phyloP scores from a whole-genome alignment of 257 asterid species.

The Nicotiana attenuata region DNA sequence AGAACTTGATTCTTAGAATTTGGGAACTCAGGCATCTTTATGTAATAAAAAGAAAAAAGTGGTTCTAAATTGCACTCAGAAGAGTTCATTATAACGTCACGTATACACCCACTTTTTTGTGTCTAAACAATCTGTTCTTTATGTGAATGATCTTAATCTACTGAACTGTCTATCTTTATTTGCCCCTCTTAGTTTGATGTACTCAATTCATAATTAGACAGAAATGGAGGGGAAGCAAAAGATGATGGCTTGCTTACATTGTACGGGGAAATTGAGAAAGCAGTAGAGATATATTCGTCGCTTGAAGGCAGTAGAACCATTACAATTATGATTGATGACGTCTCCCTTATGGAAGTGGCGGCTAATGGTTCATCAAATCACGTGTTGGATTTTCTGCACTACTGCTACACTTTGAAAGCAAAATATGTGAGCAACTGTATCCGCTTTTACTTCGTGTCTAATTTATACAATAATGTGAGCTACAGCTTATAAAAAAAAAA shows the following conservation, averaged over 20 bases:
- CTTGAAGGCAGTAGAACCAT: conserved; percentile 33
- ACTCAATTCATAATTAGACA: conserved; percentile 27
- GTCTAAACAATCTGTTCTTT: neutral
- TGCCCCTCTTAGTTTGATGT: neutral
- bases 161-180: neutral
- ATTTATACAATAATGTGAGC: neutral
- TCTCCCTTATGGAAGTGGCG: conserved; percentile 85
- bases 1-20: neutral
- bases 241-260: conserved; percentile 46
- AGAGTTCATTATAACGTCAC: neutral
- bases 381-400: conserved; percentile 75
- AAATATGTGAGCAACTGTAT: conserved; percentile 53
- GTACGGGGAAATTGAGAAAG: conserved; percentile 71
- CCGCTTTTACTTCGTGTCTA: conserved; percentile 4
- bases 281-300: conserved; percentile 47
- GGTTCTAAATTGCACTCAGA: neutral
- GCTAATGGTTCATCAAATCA: conserved; percentile 57
- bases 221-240: conserved; percentile 30
- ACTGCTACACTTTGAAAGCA: conserved; percentile 64
- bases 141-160: neutral
- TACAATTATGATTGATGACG: conserved; percentile 68
- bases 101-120: neutral
- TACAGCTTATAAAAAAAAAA: neutral
- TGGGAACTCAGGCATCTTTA: neutral
- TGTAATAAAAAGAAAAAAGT: neutral